Base-by-base conservation (phyloP, 2,329 filamentous ascomycete genomes). In the Trichoderma harzianum region DNA sequence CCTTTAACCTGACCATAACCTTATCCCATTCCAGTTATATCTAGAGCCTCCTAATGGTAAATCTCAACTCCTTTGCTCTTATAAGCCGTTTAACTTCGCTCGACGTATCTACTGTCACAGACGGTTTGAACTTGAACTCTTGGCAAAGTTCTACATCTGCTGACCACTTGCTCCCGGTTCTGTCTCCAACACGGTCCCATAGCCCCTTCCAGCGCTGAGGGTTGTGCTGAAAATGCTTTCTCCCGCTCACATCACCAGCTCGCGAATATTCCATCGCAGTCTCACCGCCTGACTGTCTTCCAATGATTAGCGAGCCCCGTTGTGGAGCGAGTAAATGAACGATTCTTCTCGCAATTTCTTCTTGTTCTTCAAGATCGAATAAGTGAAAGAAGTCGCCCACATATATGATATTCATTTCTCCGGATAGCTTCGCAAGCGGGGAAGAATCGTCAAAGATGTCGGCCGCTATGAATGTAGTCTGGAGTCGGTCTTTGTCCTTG, bases 371-470 rank as follows among this genome's bases (percentile, higher is more conserved):
- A 34, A 65, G 63, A 36, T 24, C 34, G 32, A 65, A 65, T n/a
- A 65, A 30, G 10, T 65, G 63, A 16, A 65, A 65, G 18, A 65
- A 53, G 34, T 65, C 63, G 10, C 63, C 63, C 14, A 65, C 63
- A 7, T 55, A 65, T 6, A 65, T 18, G 3, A 65, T 55, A 11
- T 65, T 55, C 43, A 65, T 53, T 8, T 53, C 14, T 18, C 28
- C 63, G 18, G 30, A 24, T 28, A 65, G 28, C 10, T 26, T 11
- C 10, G 30, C 14, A 55, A 65, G 63, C n/a, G 63, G 28, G 1
- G 63, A 65, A 36, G 43, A 65, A 36, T 65, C n/a, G n/a, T 65
- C 63, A 65, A 65, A 65, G 43, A 65, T 36, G 14, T 65, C 43
- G 1, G 63, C 63, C 3, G 43, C 43, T 65, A 65, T 65, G 34